These are phyloP conservation scores for Simmondsia chinensis DNA, from an alignment of 148 eudicot genomes.

Conservation along the genomic window DNA sequence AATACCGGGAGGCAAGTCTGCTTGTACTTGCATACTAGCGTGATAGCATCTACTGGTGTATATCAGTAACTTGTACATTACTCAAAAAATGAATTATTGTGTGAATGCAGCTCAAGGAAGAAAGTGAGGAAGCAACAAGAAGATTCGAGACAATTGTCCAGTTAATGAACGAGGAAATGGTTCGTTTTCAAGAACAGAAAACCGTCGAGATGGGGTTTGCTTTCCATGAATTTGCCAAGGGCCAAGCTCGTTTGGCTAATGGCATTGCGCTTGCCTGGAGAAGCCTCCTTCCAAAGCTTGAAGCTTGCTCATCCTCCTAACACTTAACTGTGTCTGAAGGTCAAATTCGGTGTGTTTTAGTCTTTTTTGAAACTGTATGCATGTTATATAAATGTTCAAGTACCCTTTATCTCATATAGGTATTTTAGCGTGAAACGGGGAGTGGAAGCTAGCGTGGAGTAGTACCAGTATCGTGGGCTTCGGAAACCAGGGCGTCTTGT, in stretches of 20 bases:
- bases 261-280: constrained; percentile 89
- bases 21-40: neutral
- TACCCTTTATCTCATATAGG: too few relatives aligned
- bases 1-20: constrained; percentile 55
- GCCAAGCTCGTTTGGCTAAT: constrained; percentile 79
- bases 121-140: constrained; percentile 74
- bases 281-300: constrained; percentile 88
- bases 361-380: too few relatives aligned
- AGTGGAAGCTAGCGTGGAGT: too few relatives aligned
- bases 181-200: constrained; percentile 84
- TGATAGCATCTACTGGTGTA: neutral
- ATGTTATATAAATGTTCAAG: too few relatives aligned
- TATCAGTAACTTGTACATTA: constrained; percentile 3
- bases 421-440: too few relatives aligned
- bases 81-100: constrained; percentile 3
- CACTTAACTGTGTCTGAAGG: too few relatives aligned
- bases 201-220: constrained; percentile 84
- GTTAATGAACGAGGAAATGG: constrained; percentile 78
- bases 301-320: constrained; percentile 62
- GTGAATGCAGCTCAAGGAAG: constrained; percentile 59
- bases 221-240: constrained; percentile 97
- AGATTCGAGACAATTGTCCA: constrained; percentile 70
- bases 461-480: too few relatives aligned
- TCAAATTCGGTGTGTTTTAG: too few relatives aligned
- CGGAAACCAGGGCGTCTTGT: too few relatives aligned